phyloP scores from a whole-genome alignment of 2,329 filamentous ascomycete species.

The Colletotrichum filicis region DNA sequence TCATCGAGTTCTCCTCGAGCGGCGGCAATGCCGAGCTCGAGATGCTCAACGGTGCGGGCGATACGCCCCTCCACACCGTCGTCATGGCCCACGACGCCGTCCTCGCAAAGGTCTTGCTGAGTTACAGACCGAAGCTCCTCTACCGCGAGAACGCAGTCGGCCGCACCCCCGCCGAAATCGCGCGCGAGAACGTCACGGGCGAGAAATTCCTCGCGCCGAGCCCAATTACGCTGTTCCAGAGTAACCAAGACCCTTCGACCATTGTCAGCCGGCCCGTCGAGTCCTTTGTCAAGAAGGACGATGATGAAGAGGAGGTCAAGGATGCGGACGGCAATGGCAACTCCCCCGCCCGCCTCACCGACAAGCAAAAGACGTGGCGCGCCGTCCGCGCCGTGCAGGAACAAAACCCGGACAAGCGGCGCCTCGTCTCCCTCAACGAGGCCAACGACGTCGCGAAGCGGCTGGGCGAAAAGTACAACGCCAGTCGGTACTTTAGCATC shows the following conservation, averaged over 20 bases:
- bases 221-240: constrained; percentile 3
- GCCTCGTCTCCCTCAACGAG: constrained; percentile 64
- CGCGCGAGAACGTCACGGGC: constrained; percentile 64
- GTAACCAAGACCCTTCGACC: constrained; percentile 5
- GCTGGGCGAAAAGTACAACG: constrained; percentile 60
- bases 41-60: constrained; percentile 71
- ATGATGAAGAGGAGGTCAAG: not conserved
- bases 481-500: constrained; percentile 50
- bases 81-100: constrained; percentile 51
- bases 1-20: constrained; percentile 68
- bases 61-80: constrained; percentile 72
- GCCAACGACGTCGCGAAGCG: constrained; percentile 69
- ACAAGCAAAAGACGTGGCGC: constrained; percentile 35
- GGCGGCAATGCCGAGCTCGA: constrained; percentile 59
- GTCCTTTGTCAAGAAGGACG: constrained; percentile 28
- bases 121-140: constrained; percentile 67
- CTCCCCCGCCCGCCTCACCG: not conserved
- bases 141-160: constrained; percentile 82
- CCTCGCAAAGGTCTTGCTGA: constrained; percentile 59
- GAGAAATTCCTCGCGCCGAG: constrained; percentile 45
- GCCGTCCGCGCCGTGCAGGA: constrained; percentile 41
- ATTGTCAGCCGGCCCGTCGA: constrained; percentile 12
- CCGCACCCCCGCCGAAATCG: constrained; percentile 76
- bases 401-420: constrained; percentile 51
- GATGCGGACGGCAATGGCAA: not conserved